Evolutionary conservation across 306 rosid species (phyloP), one percentile per base, ranked within the genome.

Genomic region (Malus sieversii): DNA sequence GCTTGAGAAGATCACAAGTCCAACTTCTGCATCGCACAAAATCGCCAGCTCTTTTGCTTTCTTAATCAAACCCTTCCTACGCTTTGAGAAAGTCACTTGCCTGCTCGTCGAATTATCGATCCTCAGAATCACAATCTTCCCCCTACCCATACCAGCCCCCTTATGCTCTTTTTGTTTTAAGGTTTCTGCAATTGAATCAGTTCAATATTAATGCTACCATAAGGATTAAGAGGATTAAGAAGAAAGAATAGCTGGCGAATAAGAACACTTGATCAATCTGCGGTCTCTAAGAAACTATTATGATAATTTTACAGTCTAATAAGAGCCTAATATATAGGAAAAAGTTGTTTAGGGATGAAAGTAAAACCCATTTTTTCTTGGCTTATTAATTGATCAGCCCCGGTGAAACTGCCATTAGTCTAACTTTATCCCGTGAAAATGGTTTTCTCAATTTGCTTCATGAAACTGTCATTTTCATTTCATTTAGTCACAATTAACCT

Each of bases 71-170:
- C 98, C 97, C 83, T 93, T 91, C 75, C 98, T 86, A 71, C 98
- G 88, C 87, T 93, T 93, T 4, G 98, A 91, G 85, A 93, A 93
- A 78, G 98, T 93, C 75, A 93, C 98, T 84, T 93, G 97, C 80
- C 98, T 86, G 82, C 85, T 88, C 0, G 97, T 90, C 5, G 84
- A 82, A 25, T 91, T 91, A 58, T 89, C 98, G 70, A 93, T 91
- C 88, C 90, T 86, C 78, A 80, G 85, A 53, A 93, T 93, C 84
- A 83, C 93, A 73, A 93, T 91, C 90, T 93, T 93, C 73, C 98
- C 98, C 83, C 97, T 85, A 70, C 98, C 97, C 98, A 93, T 14
- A 48, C 89, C 52, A 1, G 10, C 23, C 9, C 62, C 30, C 10
- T 72, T 66, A 18, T 20, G 10, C 38, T 42, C 38, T 64, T 27